Evolutionary conservation across 306 rosid genomes (phyloP), one percentile per base, ranked within the genome.

Genomic region (Vigna nakashimae): DNA sequence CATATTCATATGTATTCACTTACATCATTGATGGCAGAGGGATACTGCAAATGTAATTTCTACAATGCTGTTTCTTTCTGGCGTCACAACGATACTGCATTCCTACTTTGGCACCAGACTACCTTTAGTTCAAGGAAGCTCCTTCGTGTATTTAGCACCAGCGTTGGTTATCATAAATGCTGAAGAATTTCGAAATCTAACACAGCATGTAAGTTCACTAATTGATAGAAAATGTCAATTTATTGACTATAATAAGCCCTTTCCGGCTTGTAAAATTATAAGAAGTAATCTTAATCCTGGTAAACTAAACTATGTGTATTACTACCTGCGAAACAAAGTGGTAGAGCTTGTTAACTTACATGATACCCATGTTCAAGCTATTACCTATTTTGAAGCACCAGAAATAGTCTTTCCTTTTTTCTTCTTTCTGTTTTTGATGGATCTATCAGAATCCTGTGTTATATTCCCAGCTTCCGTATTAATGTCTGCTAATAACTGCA

Each of bases 41-140:
- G 98, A 95, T 84, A 91, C 88, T 9, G 95, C 98, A 77, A 91
- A 92, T 0, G 86, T 95, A 73, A 95, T 95, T 88, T 92, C 98
- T 16, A 95, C 98, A 18, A 84, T 89, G 82, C 80, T 95, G 79
- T 89, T 95, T 79, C 83, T 95, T 87, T 92, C 98, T 65, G 98
- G 98, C 48, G 22, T 87, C 62, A 84, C 98, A 49, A 92, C 98
- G 30, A 85, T 95, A 77, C 79, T 95, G 76, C 97, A 95, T 74
- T 80, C 90, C 55, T 89, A 78, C 88, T 89, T 95, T 49, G 98
- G 98, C 72, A 92, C 98, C 11, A 89, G 98, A 12, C 84, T 95
- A 70, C 98, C 98, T 49, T 82, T 95, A 80, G 98, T 95, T 83
- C 98, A 95, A 85, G 98, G 98, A 85, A 95, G 97, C 84, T 95